phyloP scores from a whole-genome alignment of 192 early-diverging fungal species.

The Obelidium mucronatum region DNA sequence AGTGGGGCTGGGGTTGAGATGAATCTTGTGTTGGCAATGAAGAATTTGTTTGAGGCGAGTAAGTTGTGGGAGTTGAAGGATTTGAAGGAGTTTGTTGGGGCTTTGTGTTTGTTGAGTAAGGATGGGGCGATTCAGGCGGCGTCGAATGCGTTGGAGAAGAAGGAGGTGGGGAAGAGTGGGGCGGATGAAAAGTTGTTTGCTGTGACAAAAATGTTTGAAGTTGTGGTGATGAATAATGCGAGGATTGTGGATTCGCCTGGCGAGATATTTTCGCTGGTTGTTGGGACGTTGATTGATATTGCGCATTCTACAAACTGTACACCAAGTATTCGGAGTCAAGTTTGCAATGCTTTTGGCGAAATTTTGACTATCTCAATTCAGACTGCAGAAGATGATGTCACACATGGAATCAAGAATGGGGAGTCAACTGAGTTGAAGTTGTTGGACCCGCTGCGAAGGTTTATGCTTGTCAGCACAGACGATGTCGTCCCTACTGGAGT shows the following conservation, averaged over 20 bases:
- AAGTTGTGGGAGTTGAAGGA: conserved; percentile 61
- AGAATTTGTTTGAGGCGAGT: conserved; percentile 76
- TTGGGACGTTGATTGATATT: conserved; percentile 77
- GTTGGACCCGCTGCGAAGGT: conserved; percentile 71
- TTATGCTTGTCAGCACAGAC: conserved; percentile 70
- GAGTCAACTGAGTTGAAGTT: conserved; percentile 63
- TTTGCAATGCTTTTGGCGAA: conserved; percentile 78
- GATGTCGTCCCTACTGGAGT: conserved; percentile 31
- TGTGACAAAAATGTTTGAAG: conserved; percentile 73
- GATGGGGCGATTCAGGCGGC: conserved; percentile 40
- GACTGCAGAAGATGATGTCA: conserved; percentile 46
- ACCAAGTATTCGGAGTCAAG: conserved; percentile 73
- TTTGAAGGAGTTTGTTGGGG: conserved; percentile 70
- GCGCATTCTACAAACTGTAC: conserved; percentile 67
- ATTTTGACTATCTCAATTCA: conserved; percentile 76
- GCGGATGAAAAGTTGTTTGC: conserved; percentile 81
- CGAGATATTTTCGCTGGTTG: conserved; percentile 68
- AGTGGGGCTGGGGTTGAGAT: conserved; percentile 12
- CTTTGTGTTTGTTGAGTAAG: conserved; percentile 68
- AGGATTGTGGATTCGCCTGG: conserved; percentile 48
- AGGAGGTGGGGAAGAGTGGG: conserved; percentile 53
- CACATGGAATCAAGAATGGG: conserved; percentile 41
- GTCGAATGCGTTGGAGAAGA: conserved; percentile 16
- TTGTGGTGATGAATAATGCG: conserved; percentile 61
- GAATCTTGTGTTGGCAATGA: conserved; percentile 44